These are phyloP conservation scores for Batrachochytrium dendrobatidis DNA, from an alignment of 371 early-diverging fungal genomes.

Conservation along the genomic window DNA sequence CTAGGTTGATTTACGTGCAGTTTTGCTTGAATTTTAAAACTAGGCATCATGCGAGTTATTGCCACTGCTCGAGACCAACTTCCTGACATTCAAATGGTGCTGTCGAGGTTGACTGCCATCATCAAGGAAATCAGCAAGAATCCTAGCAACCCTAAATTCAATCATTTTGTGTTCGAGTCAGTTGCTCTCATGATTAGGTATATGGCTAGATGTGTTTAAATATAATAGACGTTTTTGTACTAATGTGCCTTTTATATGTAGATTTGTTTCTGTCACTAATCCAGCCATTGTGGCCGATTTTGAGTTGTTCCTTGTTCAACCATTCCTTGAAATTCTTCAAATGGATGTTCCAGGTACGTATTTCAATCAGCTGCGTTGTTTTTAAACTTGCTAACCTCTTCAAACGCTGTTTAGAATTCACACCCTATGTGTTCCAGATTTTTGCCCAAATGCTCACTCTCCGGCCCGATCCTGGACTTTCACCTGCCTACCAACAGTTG, in stretches of 20 bases:
- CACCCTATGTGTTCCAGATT: conserved; percentile 94
- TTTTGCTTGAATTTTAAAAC: background rate
- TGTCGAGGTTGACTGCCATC: conserved; percentile 65
- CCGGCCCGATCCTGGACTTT: conserved; percentile 59
- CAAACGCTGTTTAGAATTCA: conserved; percentile 60
- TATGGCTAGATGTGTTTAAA: background rate
- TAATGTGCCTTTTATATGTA: conserved; percentile 6
- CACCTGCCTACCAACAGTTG: conserved; percentile 62
- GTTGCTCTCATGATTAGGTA: conserved; percentile 78
- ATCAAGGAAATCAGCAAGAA: conserved; percentile 82
- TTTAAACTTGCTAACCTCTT: background rate
- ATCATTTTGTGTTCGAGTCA: conserved; percentile 91
- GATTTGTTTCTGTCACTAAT: conserved; percentile 33
- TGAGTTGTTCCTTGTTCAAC: conserved; percentile 61
- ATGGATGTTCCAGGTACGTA: conserved; percentile 41
- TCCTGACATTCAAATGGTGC: conserved; percentile 35
- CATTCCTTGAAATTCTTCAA: conserved; percentile 52
- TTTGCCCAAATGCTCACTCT: conserved; percentile 75
- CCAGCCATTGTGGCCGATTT: conserved; percentile 64
- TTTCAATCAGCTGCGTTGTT: background rate
- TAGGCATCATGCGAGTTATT: conserved; percentile 67
- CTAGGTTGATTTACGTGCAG: background rate
- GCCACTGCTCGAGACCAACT: conserved; percentile 65
- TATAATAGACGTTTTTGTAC: background rate
- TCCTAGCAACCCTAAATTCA: conserved; percentile 95